A percentile compares a stretch with the other conserved stretches of the same genome.
These are phyloP conservation scores for Kandelia obovata DNA, from an alignment of 345 rosid species.

Conservation along the genomic window DNA sequence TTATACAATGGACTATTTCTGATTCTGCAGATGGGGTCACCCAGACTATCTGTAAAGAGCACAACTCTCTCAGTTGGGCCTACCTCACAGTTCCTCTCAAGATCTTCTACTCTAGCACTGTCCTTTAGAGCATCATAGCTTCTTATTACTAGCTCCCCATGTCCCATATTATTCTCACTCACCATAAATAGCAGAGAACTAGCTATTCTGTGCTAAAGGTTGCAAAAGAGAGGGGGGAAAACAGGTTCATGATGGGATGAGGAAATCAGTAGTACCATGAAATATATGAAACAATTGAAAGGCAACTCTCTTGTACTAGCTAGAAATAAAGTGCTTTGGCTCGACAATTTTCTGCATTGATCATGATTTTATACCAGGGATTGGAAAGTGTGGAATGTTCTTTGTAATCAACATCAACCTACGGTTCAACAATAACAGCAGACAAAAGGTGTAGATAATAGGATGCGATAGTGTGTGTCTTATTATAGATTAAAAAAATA, in stretches of 20 bases:
- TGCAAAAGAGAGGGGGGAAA: not conserved
- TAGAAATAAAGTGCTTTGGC: not conserved
- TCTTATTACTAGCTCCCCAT: conserved; percentile 38
- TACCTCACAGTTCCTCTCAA: conserved; percentile 72
- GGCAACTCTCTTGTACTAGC: no score
- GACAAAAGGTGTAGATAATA: conserved; percentile 31
- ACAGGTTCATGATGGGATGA: not conserved
- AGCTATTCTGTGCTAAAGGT: not conserved
- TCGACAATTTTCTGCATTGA: conserved; percentile 10
- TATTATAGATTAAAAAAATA: not conserved
- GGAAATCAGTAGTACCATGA: no score
- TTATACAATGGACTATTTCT: conserved; percentile 58
- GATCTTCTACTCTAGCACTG: conserved; percentile 44
- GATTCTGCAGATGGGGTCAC: conserved; percentile 88
- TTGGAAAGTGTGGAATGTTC: conserved; percentile 31
- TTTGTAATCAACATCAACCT: conserved; percentile 33
- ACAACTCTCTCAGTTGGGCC: conserved; percentile 50
- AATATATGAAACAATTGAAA: no score
- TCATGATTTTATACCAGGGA: conserved; percentile 21
- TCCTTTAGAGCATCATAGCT: conserved; percentile 54
- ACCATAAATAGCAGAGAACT: not conserved
- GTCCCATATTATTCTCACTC: conserved; percentile 26
- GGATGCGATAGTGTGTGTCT: conserved; percentile 11
- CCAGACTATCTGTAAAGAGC: conserved; percentile 68
- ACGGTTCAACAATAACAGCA: conserved; percentile 6